A percentile compares a stretch with the other conserved stretches of the same genome.
Evolutionary conservation across 2,329 filamentous ascomycete species (phyloP).

Genomic region (Pseudonectria foliicola): DNA sequence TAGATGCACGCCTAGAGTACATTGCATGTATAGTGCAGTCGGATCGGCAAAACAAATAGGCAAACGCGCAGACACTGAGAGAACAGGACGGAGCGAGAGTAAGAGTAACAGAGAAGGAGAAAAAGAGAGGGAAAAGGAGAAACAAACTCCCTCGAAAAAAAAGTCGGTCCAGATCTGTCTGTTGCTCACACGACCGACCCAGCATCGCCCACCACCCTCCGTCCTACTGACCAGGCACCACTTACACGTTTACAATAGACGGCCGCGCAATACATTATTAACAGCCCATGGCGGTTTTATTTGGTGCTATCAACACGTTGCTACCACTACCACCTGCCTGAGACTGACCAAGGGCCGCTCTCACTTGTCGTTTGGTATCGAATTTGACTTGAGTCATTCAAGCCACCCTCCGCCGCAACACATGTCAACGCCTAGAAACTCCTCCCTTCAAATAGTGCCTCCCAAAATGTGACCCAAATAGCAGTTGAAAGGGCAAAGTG

Average conservation of each 20-base stretch:
- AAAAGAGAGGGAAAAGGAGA: too few species aligned
- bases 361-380: slow-evolving; percentile 17
- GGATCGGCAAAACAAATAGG: slow-evolving; percentile 16
- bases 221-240: too few species aligned
- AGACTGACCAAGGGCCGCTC: slow-evolving; percentile 11
- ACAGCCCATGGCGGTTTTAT: slow-evolving; percentile 19
- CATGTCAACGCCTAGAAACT: slow-evolving; percentile 19
- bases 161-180: too few species aligned
- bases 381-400: slow-evolving; percentile 9
- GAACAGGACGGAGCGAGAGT: too few species aligned
- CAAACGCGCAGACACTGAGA: slow-evolving; percentile 11
- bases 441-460: slow-evolving; percentile 19
- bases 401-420: slow-evolving; percentile 4
- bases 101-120: too few species aligned
- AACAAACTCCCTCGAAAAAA: too few species aligned
- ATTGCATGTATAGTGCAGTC: too few species aligned
- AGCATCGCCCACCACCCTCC: too few species aligned
- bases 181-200: too few species aligned
- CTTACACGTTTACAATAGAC: slow-evolving; percentile 5
- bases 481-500: slow-evolving; percentile 12
- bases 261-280: slow-evolving; percentile 12
- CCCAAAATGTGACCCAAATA: slow-evolving; percentile 2
- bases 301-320: slow-evolving; percentile 17
- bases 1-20: too few species aligned
- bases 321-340: slow-evolving; percentile 13